phyloP scores from a whole-genome alignment of 2,329 filamentous ascomycete species.

The Beauveria sp. region DNA sequence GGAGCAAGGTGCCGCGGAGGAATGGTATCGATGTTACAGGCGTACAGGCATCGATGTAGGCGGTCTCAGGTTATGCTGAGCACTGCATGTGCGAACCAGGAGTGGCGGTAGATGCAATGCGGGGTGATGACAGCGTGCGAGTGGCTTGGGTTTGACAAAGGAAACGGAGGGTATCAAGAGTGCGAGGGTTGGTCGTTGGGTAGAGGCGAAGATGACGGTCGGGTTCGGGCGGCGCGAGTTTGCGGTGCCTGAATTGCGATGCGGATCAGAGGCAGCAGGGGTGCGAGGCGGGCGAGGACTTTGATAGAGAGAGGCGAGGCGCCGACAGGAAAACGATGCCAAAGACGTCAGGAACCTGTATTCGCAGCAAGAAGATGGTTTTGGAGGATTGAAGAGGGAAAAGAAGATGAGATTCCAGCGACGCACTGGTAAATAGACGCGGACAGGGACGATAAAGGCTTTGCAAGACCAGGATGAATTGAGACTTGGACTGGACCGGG shows the following conservation, averaged over 20 bases:
- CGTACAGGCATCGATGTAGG: slow-evolving; percentile 3
- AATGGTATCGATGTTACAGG: not conserved
- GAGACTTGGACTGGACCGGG: not conserved
- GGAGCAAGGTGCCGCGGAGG: not conserved
- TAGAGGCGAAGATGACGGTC: not conserved
- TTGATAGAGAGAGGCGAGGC: not conserved
- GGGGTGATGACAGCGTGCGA: not conserved
- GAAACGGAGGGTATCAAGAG: not conserved
- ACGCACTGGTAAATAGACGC: not conserved
- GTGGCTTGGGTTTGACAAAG: not conserved
- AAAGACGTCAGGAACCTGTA: not conserved
- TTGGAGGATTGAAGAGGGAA: not conserved
- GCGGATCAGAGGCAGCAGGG: not conserved
- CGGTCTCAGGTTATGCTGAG: not conserved
- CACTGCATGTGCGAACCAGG: not conserved
- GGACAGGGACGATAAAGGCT: not conserved
- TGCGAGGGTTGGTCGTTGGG: not conserved
- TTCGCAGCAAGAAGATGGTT: not conserved
- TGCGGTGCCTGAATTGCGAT: not conserved
- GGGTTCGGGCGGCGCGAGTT: not conserved
- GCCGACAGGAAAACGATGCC: not conserved
- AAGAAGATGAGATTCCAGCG: not conserved
- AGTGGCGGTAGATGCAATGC: not conserved
- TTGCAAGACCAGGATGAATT: not conserved
- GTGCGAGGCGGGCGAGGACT: not conserved